These are phyloP conservation scores for Xylariaceae sp. DNA, from an alignment of 2,329 filamentous ascomycete species.

Conservation along the genomic window DNA sequence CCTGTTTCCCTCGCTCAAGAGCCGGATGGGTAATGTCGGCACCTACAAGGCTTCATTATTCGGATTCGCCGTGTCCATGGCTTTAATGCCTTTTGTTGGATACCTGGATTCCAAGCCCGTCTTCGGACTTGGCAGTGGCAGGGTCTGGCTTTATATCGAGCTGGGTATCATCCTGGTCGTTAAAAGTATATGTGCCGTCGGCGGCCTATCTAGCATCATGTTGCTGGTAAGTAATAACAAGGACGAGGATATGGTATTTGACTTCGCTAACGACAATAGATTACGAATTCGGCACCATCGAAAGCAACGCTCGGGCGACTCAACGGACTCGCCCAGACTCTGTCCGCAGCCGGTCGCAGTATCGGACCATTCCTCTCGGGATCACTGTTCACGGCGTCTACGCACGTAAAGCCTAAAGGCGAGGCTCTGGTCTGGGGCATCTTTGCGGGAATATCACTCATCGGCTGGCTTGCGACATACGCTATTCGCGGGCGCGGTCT, in stretches of 20 bases:
- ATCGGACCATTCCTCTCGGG: slow-evolving; percentile 86
- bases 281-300: slow-evolving; percentile 88
- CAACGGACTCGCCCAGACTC: slow-evolving; percentile 88
- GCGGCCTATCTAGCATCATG: slow-evolving; percentile 83
- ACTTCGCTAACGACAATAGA: slow-evolving; percentile 38
- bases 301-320: slow-evolving; percentile 80
- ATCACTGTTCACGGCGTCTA: slow-evolving; percentile 74
- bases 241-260: background rate
- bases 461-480: slow-evolving; percentile 75
- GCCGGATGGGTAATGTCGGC: slow-evolving; percentile 75
- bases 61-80: slow-evolving; percentile 75
- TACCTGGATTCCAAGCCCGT: slow-evolving; percentile 58
- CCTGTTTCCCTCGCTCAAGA: slow-evolving; percentile 72
- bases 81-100: slow-evolving; percentile 84
- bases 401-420: slow-evolving; percentile 68
- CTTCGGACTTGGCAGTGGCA: slow-evolving; percentile 56
- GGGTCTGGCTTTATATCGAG: slow-evolving; percentile 70
- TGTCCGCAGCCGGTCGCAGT: slow-evolving; percentile 84
- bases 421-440: slow-evolving; percentile 81
- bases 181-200: slow-evolving; percentile 86
- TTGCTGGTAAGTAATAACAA: slow-evolving; percentile 58
- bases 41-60: slow-evolving; percentile 76
- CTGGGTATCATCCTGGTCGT: slow-evolving; percentile 75
- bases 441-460: slow-evolving; percentile 75
- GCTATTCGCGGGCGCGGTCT: slow-evolving; percentile 63